Evolutionary conservation across 495 filamentous ascomycete genomes (phyloP).

Genomic region (Podospora pseudopauciseta): DNA sequence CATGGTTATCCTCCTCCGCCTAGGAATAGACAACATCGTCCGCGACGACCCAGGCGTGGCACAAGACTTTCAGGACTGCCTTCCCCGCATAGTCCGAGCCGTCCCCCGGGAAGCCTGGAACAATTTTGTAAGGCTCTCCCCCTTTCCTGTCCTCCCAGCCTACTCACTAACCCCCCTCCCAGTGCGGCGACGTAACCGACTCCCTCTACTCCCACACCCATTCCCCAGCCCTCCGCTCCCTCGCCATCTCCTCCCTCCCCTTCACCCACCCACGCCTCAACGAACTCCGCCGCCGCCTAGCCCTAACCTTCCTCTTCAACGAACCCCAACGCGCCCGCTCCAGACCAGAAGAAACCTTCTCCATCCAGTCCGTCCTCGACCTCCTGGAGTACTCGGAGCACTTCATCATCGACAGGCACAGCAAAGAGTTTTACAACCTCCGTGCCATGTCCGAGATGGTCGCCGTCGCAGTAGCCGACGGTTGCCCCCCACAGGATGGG

Average conservation of each 20-base stretch:
- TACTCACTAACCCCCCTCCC: constrained; percentile 13
- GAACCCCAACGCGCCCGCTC: constrained; percentile 46
- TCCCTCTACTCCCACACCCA: constrained; percentile 50
- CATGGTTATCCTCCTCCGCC: constrained; percentile 41
- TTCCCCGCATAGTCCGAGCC: constrained; percentile 14
- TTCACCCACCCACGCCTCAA: constrained; percentile 55
- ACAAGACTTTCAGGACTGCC: constrained; percentile 25
- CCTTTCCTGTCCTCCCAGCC: background rate
- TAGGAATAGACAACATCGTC: constrained; percentile 53
- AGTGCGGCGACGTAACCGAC: constrained; percentile 54
- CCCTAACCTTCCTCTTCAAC: constrained; percentile 63
- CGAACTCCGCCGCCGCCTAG: constrained; percentile 67
- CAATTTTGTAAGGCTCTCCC: constrained; percentile 20
- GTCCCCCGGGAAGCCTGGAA: constrained; percentile 27
- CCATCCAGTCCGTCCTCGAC: constrained; percentile 49
- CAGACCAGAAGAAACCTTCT: constrained; percentile 43
- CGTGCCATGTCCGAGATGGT: constrained; percentile 61
- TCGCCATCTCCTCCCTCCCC: constrained; percentile 52
- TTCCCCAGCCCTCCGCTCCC: constrained; percentile 50
- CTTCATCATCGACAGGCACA: constrained; percentile 30
- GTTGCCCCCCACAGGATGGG: constrained; percentile 30
- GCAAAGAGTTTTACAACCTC: constrained; percentile 67
- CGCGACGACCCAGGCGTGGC: constrained; percentile 34
- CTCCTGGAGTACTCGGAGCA: constrained; percentile 47
- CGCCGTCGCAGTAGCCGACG: constrained; percentile 69